Evolutionary conservation across 345 rosid genomes (phyloP), one percentile per base, ranked within the genome.

Genomic region (Cardiospermum halicacabum): DNA sequence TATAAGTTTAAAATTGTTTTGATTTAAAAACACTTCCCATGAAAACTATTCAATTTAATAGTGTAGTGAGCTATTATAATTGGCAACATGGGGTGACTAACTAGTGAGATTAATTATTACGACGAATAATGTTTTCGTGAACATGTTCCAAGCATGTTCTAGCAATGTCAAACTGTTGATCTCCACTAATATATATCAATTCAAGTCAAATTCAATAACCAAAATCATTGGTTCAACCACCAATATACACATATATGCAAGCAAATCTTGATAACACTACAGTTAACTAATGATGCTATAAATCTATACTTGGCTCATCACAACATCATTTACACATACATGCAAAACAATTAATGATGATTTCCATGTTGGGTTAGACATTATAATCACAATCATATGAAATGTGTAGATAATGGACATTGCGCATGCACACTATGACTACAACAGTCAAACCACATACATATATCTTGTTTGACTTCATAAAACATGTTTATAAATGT

Each of bases 161-260:
- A 56, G 32, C 39, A 34, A 58, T 15, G 28, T 61, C 55, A 61
- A 30, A 61, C 40, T 27, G 37, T 47, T 27, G 55, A 61, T 12
- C 18, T 31, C 11, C 25, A 21, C 42, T 19, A 61, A 10, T 15
- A 11, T 11, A 18, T 3, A 27, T 51, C 10, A 56, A 53, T 32
- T 21, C 37, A 48, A 11, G 30, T 27, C 16, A 40, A 62, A 24
- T 49, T 27, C 39, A 11, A 48, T 5, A 24, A 51, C n/a, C 12
- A 53, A 15, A 36, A 53, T 64, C 18, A 53, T 64, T 53, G 48
- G 9, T 22, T 34, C 37, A 62, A 31, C 28, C 66, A 31, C 58
- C 36, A 3, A 48, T 30, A 26, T 60, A 11, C 32, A 19, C 53
- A 43, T 9, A 60, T 42, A n/a, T n/a, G n/a, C n/a, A n/a, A n/a